Conservation (phyloP, 352 stramenopile genomes). For the Phytophthora vignae region DNA sequence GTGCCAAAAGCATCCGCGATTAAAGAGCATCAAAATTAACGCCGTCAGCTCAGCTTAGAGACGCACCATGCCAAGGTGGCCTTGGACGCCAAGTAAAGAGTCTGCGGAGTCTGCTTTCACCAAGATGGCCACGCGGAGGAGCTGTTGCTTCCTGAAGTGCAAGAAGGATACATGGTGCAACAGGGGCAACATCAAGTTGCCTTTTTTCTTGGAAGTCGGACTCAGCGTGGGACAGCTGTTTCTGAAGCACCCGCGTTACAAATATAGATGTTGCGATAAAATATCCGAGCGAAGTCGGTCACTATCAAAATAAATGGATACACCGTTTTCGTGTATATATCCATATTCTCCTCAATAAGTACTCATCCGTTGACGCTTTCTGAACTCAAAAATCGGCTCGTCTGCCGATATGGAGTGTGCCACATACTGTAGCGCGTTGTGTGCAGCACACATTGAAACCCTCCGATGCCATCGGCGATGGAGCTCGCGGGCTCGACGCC, state of each 20-base stretch:
- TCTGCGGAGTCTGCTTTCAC: background rate
- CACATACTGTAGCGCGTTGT: background rate
- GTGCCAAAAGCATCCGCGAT: background rate
- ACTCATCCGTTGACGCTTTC: conserved; percentile 27
- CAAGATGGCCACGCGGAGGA: background rate
- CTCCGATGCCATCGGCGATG: too few species aligned
- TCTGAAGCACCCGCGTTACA: background rate
- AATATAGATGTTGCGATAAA: background rate
- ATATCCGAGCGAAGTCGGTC: background rate
- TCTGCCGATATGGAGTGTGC: background rate
- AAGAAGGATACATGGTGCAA: background rate
- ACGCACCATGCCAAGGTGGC: background rate
- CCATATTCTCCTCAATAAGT: background rate
- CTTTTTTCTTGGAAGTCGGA: background rate
- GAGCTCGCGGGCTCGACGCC: background rate
- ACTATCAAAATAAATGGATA: conserved; percentile 2
- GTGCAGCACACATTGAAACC: background rate
- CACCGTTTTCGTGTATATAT: conserved; percentile 3
- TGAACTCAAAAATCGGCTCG: conserved; percentile 12
- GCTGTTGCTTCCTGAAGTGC: background rate
- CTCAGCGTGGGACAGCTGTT: conserved; percentile 6
- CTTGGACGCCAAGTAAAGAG: background rate
- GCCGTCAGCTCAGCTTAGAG: background rate
- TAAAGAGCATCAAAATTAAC: background rate
- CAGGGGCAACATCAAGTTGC: background rate